A percentile compares a stretch with the other conserved stretches of the same genome.
Evolutionary conservation across 2,329 filamentous ascomycete species (phyloP).

Genomic region (Boeremia lycopersici): DNA sequence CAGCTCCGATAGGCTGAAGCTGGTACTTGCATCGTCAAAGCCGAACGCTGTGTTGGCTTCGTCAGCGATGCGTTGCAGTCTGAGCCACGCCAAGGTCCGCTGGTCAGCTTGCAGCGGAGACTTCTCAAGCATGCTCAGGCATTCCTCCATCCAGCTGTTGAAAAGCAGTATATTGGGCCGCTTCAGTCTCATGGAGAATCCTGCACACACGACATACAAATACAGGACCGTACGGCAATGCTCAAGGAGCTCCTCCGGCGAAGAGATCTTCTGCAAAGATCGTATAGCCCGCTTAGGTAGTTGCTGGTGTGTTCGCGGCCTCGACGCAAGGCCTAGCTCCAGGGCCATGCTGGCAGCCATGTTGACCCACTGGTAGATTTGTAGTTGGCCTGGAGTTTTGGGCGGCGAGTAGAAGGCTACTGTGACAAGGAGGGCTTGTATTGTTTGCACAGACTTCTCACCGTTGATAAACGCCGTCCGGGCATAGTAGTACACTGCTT

Average conservation of each 20-base stretch:
- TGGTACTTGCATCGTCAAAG: constrained; percentile 47
- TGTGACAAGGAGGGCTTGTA: constrained; percentile 44
- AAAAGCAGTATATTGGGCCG: constrained; percentile 42
- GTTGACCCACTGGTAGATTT: constrained; percentile 44
- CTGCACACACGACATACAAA: constrained; percentile 42
- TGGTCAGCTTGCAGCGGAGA: constrained; percentile 40
- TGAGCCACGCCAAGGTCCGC: constrained; percentile 38
- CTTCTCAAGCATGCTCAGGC: constrained; percentile 37
- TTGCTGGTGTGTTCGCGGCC: constrained; percentile 46
- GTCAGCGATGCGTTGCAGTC: constrained; percentile 45
- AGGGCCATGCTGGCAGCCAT: constrained; percentile 46
- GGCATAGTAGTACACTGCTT: constrained; percentile 42
- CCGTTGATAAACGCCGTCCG: constrained; percentile 43
- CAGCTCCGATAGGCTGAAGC: constrained; percentile 44
- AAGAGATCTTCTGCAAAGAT: constrained; percentile 42
- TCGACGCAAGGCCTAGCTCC: constrained; percentile 45
- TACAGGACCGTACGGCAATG: constrained; percentile 43
- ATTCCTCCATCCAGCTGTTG: constrained; percentile 48
- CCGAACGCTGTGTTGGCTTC: constrained; percentile 47
- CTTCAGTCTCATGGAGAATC: constrained; percentile 42
- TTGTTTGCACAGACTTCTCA: constrained; percentile 45
- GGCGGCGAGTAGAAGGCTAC: constrained; percentile 45
- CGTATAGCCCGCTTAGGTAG: constrained; percentile 42
- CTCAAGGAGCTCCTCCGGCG: constrained; percentile 42
- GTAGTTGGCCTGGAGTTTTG: constrained; percentile 38